These are phyloP conservation scores for Thecaphora thlaspeos DNA, from an alignment of 1,284 basidiomycete species.

Conservation along the genomic window DNA sequence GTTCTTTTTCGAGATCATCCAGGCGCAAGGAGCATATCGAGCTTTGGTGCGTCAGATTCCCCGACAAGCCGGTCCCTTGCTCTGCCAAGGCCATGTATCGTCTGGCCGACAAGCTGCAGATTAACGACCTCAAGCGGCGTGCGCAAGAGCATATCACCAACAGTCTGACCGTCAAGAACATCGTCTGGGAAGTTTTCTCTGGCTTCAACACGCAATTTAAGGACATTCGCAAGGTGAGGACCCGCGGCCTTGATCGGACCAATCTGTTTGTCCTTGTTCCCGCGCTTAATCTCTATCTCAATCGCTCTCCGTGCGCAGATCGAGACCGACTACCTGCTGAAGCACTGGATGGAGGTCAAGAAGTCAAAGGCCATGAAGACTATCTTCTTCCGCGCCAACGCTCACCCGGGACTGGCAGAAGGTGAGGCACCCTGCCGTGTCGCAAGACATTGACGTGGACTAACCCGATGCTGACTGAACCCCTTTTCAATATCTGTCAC, in stretches of 20 bases:
- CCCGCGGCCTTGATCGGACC: neutral
- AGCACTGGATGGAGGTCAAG: conserved; percentile 77
- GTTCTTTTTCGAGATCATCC: too few relatives aligned
- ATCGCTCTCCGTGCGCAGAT: too few relatives aligned
- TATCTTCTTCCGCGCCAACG: conserved; percentile 62
- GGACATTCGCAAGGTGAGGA: conserved; percentile 72
- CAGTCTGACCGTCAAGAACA: conserved; percentile 73
- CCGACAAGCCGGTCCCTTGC: conserved; percentile 71
- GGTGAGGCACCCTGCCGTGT: too few relatives aligned
- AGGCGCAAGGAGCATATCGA: conserved; percentile 38
- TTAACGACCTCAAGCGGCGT: conserved; percentile 69
- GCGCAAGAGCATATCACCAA: conserved; percentile 76
- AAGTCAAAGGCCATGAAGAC: conserved; percentile 74
- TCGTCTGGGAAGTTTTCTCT: conserved; percentile 81
- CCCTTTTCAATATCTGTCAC: neutral
- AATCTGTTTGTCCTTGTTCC: too few relatives aligned
- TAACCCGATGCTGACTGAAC: too few relatives aligned
- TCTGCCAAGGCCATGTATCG: conserved; percentile 84
- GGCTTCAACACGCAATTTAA: conserved; percentile 78
- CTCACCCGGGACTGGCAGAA: conserved; percentile 47
- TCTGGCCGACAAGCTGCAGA: conserved; percentile 68
- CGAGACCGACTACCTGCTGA: conserved; percentile 47
- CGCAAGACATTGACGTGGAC: too few relatives aligned
- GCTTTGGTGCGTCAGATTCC: conserved; percentile 49
- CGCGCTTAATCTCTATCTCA: too few relatives aligned